These are phyloP conservation scores for Candida hispaniensis DNA, from an alignment of 805 yeast species.

Conservation along the genomic window DNA sequence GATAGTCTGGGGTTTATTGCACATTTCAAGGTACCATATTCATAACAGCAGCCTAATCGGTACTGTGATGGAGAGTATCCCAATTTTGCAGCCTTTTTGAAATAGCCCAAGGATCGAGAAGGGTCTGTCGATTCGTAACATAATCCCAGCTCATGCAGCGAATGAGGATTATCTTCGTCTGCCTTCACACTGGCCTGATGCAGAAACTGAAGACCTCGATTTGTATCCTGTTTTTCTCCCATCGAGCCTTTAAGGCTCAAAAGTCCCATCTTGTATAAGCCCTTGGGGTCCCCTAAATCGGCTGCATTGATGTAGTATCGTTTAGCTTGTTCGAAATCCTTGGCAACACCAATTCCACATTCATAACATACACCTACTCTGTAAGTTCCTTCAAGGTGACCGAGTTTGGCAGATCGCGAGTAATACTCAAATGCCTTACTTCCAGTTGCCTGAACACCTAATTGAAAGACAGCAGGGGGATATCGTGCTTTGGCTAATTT, in stretches of 20 bases:
- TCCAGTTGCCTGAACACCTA: conserved; percentile 43
- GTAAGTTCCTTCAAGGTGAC: conserved; percentile 52
- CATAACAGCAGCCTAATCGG: conserved; percentile 60
- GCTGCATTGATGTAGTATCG: conserved; percentile 52
- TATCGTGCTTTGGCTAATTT: conserved; percentile 38
- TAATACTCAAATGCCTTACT: conserved; percentile 53
- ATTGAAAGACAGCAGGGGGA: conserved; percentile 49
- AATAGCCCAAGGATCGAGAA: conserved; percentile 41
- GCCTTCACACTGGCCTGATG: conserved; percentile 39
- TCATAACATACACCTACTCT: conserved; percentile 64
- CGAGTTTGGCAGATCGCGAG: conserved; percentile 45
- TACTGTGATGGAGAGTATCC: conserved; percentile 60
- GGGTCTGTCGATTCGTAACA: conserved; percentile 36
- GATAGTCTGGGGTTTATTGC: conserved; percentile 45
- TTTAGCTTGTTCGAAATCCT: conserved; percentile 39
- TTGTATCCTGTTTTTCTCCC: conserved; percentile 32
- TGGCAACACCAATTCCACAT: conserved; percentile 45
- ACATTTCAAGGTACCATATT: conserved; percentile 51
- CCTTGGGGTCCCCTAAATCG: conserved; percentile 46
- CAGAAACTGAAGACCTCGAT: conserved; percentile 42
- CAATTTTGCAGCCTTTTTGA: conserved; percentile 46
- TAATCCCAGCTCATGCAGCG: conserved; percentile 47
- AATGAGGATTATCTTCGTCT: conserved; percentile 40
- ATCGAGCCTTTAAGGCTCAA: conserved; percentile 42
- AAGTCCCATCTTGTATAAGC: conserved; percentile 69